These are phyloP conservation scores for Pleurotus giganteus DNA, from an alignment of 768 basidiomycete genomes.

Conservation along the genomic window DNA sequence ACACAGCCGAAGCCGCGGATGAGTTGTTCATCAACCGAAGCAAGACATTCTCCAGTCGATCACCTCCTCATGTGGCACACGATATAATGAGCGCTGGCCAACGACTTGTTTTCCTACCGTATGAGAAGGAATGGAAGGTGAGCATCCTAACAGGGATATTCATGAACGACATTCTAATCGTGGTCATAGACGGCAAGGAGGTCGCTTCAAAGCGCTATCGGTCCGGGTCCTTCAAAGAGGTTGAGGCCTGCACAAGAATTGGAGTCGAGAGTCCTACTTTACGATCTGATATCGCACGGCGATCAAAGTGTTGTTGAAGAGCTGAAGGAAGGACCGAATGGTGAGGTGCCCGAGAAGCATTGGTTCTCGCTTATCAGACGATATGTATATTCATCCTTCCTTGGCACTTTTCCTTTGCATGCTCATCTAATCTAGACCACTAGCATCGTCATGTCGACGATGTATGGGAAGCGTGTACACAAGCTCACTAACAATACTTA, in stretches of 20 bases:
- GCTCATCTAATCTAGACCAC: constrained; percentile 15
- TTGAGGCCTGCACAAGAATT: constrained; percentile 21
- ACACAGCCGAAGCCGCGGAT: constrained; percentile 22
- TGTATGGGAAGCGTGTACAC: constrained; percentile 21
- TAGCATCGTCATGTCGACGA: constrained; percentile 22
- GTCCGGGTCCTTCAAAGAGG: constrained; percentile 23
- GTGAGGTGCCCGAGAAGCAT: constrained; percentile 24
- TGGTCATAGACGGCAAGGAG: constrained; percentile 19
- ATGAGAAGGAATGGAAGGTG: constrained; percentile 27
- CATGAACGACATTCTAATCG: not conserved
- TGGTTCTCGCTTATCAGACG: constrained; percentile 27
- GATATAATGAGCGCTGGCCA: constrained; percentile 28
- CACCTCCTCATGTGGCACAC: constrained; percentile 28
- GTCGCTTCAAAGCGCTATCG: constrained; percentile 21
- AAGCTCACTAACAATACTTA: constrained; percentile 18
- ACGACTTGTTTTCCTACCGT: constrained; percentile 24
- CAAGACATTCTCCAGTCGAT: constrained; percentile 23
- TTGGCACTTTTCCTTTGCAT: not conserved
- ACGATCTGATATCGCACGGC: constrained; percentile 21
- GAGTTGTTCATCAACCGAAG: constrained; percentile 24
- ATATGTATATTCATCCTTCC: constrained; percentile 22
- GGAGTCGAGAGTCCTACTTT: constrained; percentile 23
- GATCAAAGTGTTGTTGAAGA: constrained; percentile 16
- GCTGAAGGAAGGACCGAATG: constrained; percentile 15
- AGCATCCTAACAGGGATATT: not conserved